Evolutionary conservation across 148 eudicot species (phyloP), one percentile per base, ranked within the genome.

Genomic region (Pharnaceum exiguum): DNA sequence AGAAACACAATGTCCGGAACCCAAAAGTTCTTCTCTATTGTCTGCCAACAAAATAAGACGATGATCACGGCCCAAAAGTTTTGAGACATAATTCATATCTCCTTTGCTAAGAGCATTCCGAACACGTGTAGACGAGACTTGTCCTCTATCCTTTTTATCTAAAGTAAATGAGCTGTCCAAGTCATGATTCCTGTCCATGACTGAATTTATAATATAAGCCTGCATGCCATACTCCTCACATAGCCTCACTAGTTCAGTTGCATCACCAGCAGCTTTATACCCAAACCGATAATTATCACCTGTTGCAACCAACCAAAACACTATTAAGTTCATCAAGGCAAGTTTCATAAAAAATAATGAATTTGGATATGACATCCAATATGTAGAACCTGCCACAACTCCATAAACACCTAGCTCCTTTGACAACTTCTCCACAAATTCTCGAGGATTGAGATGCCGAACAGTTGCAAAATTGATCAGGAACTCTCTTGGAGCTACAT

Each of bases 221-320:
- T 56, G 78, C 59, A 93, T 75, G 21, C 80, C 77, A 59, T 79
- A 83, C 67, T 88, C 83, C 38, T 81, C 60, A 48, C 95, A 89
- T 39, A 93, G 67, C 66, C 57, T 83, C 45, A 89, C 79, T 23
- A 93, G 75, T 60, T 86, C 95, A 55, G 95, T 66, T 49, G 91
- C 84, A 75, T 83, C 76, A 7, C 99, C 99, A 47, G 91, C 76
- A 40, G 99, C 96, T 77, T 57, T 83, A 59, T 89, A 93, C 28
- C 99, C 96, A 71, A 93, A 93, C 47, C 96, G 77, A 75, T 93
- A 89, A 73, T 89, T 93, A 73, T 89, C 77, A 55, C 99, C 99
- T 93, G 77, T 17, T 44, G 55, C 21, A 51, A 21, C 13, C 37
- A 39, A 21, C 46, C 21, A 44, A 40, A 56, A 51, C 49, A 51